Evolutionary conservation across 2,329 filamentous ascomycete genomes (phyloP), one percentile per base, ranked within the genome.

Genomic region (Spiromastix sp.): DNA sequence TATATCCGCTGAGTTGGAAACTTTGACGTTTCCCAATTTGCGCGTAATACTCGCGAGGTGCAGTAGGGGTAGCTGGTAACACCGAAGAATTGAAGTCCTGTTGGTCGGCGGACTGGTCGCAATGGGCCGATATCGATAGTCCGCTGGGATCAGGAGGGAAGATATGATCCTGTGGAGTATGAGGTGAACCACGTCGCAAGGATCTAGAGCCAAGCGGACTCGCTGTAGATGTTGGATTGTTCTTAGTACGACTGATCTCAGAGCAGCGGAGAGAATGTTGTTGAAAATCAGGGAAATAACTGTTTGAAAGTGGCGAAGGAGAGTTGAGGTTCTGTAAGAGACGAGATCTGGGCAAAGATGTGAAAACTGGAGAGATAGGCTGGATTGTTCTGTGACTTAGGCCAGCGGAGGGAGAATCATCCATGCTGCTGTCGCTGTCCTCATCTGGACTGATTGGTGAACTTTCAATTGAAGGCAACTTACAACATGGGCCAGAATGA

Each of bases 51-150:
- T 76, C 76, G 51, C 63, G 72, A 44, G 62, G 76, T 40, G 61
- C 77, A 45, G 86, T 94, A 4, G 89, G 89, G 1, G 89, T 96
- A 1, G 85, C 86, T 1, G 87, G 89, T 9, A 77, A 68, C 38
- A 66, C 66, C 34, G 60, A 54, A 20, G 52, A 55, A 40, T 58
- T 63, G 38, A 60, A 62, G 32, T 64, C 63, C 3, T 58, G 50
- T 28, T 61, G 57, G 19, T 48, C 53, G 3, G 49, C 42, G 11
- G 57, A 57, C 35, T 58, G 59, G 22, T 67, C 65, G 40, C 58
- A 62, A 12, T 68, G 66, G 38, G 75, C 79, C 3, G 85, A 91
- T 40, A 94, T 89, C 1, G 85, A 87, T 12, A 94, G 65, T 25
- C 77, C 76, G 57, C 83, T 93, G 1, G 85, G 79, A 54, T 95